phyloP scores from a whole-genome alignment of 148 eudicot genomes.

The Fagopyrum tataricum region DNA sequence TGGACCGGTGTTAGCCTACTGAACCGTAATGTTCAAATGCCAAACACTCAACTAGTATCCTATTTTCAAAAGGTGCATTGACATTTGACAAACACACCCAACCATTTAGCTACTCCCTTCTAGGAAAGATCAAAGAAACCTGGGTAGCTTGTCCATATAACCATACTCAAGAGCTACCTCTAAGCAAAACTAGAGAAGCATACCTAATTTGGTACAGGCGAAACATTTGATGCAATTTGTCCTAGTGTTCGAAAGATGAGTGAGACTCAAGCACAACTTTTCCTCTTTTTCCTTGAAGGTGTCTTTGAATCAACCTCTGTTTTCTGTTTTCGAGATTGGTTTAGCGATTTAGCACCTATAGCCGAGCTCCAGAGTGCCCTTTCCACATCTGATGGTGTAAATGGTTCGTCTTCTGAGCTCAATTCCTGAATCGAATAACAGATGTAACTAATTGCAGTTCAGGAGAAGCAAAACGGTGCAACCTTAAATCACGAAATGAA shows the following conservation, averaged over 20 bases:
- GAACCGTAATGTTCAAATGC: no score
- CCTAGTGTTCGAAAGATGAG: neutral
- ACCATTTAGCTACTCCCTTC: neutral
- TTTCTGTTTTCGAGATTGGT: slow-evolving; percentile 20
- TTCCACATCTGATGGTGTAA: slow-evolving; percentile 86
- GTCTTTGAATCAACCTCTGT: slow-evolving; percentile 24
- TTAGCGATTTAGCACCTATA: slow-evolving; percentile 39
- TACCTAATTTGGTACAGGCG: neutral
- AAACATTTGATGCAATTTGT: neutral
- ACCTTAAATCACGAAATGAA: neutral
- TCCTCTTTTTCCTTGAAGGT: slow-evolving; percentile 46
- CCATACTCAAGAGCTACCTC: no score
- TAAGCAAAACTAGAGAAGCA: neutral
- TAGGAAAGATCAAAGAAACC: neutral
- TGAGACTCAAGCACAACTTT: slow-evolving; percentile 13
- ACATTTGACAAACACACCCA: neutral
- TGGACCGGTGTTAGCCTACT: no score
- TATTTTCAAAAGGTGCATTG: neutral
- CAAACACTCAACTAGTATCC: no score
- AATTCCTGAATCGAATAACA: slow-evolving; percentile 36
- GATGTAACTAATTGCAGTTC: neutral
- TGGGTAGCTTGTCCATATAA: no score
- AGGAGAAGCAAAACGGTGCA: neutral
- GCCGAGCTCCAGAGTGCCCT: slow-evolving; percentile 78
- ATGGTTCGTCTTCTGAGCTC: slow-evolving; percentile 39